Conservation (phyloP, 805 yeast genomes). For the Candida alai region DNA sequence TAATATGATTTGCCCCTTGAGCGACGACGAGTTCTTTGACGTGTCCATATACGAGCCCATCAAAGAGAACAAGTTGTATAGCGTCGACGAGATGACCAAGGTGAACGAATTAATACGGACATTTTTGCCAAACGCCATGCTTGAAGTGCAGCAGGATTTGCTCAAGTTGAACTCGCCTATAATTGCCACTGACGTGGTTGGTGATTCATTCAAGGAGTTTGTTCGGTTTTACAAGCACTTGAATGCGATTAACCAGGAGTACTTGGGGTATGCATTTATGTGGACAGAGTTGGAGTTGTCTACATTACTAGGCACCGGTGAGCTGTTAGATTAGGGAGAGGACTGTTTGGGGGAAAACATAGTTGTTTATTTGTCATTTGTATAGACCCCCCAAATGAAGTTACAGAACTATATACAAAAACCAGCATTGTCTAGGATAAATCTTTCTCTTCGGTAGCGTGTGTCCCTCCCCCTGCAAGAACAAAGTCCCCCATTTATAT, state of each 20-base stretch:
- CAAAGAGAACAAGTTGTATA: conserved; percentile 56
- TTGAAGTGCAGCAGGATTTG: conserved; percentile 55
- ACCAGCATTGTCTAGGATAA: too few species aligned
- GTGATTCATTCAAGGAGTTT: conserved; percentile 46
- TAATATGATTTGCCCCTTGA: conserved; percentile 66
- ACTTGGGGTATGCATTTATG: conserved; percentile 34
- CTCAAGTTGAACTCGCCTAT: conserved; percentile 60
- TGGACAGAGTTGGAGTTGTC: conserved; percentile 63
- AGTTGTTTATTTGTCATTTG: too few species aligned
- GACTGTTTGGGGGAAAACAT: not conserved
- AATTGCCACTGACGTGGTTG: conserved; percentile 52
- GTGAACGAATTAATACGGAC: conserved; percentile 46
- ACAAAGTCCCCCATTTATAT: too few species aligned
- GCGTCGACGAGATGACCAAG: conserved; percentile 36
- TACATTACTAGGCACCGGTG: conserved; percentile 68
- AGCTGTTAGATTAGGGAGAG: conserved; percentile 17
- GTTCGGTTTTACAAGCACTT: conserved; percentile 45
- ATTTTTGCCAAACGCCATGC: conserved; percentile 57
- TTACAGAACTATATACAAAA: too few species aligned
- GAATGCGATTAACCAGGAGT: conserved; percentile 31
- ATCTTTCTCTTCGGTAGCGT: too few species aligned
- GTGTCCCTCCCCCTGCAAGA: not conserved
- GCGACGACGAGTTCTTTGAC: conserved; percentile 52
- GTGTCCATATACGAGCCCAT: conserved; percentile 63
- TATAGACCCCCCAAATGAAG: too few species aligned